Conservation (phyloP, 2,329 filamentous ascomycete species). For the Exophiala bonariae region DNA sequence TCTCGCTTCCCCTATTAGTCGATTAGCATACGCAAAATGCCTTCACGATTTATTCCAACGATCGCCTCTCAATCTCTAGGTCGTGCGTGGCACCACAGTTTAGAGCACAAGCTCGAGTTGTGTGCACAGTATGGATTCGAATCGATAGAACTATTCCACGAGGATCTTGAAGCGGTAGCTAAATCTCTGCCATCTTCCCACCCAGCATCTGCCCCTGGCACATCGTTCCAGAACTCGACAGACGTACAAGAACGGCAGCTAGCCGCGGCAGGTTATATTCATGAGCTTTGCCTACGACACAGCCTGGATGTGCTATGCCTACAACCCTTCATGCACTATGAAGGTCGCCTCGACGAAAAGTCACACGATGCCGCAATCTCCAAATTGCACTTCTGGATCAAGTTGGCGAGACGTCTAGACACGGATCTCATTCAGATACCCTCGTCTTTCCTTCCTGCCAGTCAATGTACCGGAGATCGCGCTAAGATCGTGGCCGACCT, state of each 20-base stretch:
- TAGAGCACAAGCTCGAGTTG: slow-evolving; percentile 67
- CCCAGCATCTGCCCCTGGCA: slow-evolving; percentile 5
- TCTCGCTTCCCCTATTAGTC: neutral
- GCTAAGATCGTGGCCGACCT: slow-evolving; percentile 38
- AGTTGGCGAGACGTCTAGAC: slow-evolving; percentile 60
- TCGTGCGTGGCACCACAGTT: slow-evolving; percentile 67
- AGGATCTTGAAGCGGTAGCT: slow-evolving; percentile 69
- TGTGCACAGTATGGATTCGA: slow-evolving; percentile 65
- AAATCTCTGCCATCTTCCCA: slow-evolving; percentile 12
- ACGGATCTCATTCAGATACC: slow-evolving; percentile 76
- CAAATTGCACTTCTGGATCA: slow-evolving; percentile 69
- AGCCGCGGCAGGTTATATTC: slow-evolving; percentile 22
- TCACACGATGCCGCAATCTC: slow-evolving; percentile 59
- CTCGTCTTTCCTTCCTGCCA: slow-evolving; percentile 63
- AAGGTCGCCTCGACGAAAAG: slow-evolving; percentile 66
- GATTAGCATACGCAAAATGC: slow-evolving; percentile 12
- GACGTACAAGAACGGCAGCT: slow-evolving; percentile 18
- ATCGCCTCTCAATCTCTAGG: slow-evolving; percentile 79
- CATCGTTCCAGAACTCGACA: slow-evolving; percentile 15
- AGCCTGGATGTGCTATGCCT: slow-evolving; percentile 25
- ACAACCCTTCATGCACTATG: slow-evolving; percentile 72
- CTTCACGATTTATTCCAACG: slow-evolving; percentile 45
- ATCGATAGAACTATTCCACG: slow-evolving; percentile 75
- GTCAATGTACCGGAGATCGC: slow-evolving; percentile 49
- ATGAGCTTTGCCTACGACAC: slow-evolving; percentile 15